These are phyloP conservation scores for Drechslera avenae DNA, from an alignment of 2,329 filamentous ascomycete species.

Conservation along the genomic window DNA sequence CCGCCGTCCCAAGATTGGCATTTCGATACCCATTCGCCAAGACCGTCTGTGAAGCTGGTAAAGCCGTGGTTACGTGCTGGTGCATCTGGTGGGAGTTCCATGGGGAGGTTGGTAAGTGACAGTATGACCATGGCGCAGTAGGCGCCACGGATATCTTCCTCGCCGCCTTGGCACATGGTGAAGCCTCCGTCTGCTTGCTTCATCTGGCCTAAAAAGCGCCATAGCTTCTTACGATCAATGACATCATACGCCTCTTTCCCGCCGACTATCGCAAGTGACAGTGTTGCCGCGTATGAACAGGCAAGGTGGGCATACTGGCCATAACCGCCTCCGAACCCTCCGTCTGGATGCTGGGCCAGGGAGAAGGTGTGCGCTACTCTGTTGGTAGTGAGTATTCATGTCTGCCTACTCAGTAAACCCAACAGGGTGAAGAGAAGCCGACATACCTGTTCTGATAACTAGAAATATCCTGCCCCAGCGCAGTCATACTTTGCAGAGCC, in stretches of 20 bases:
- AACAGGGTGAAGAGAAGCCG: background rate
- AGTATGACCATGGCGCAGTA: constrained; percentile 90
- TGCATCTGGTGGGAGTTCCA: constrained; percentile 75
- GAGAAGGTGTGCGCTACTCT: constrained; percentile 74
- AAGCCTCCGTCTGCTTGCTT: constrained; percentile 93
- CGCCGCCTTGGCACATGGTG: constrained; percentile 80
- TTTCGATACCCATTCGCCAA: constrained; percentile 78
- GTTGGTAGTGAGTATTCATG: constrained; percentile 19
- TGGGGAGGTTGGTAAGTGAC: constrained; percentile 79
- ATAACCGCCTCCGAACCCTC: constrained; percentile 93
- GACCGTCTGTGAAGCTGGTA: constrained; percentile 69
- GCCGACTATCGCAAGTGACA: constrained; percentile 79
- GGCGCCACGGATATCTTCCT: constrained; percentile 90
- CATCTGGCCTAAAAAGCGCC: constrained; percentile 84
- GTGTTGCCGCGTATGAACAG: constrained; percentile 81
- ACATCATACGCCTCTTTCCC: constrained; percentile 74
- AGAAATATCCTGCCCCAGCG: constrained; percentile 75
- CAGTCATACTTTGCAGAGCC: constrained; percentile 75
- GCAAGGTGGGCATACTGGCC: constrained; percentile 89
- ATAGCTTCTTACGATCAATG: constrained; percentile 83
- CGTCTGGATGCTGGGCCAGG: constrained; percentile 79
- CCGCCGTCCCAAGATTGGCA: constrained; percentile 98
- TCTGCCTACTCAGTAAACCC: accelerated
- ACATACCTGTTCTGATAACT: constrained; percentile 67
- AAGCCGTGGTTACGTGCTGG: constrained; percentile 68